Evolutionary conservation across 2,329 filamentous ascomycete species (phyloP).

Genomic region (Capronia epimyces): DNA sequence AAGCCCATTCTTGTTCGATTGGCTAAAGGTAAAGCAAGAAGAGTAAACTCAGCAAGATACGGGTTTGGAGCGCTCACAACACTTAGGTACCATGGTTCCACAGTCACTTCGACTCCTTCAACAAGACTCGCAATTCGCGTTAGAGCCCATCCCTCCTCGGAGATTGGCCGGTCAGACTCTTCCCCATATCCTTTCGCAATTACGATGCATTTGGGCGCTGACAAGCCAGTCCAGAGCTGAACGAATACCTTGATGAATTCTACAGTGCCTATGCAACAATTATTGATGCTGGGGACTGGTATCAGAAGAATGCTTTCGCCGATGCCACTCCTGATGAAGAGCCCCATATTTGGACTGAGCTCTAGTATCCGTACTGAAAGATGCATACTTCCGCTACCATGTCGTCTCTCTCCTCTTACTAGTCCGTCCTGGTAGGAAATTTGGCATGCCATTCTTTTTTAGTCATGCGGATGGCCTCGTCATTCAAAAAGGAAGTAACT

Average conservation of each 20-base stretch:
- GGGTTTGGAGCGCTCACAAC: constrained; percentile 5
- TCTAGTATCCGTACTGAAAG: neutral
- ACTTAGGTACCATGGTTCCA: constrained; percentile 10
- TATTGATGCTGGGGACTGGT: constrained; percentile 8
- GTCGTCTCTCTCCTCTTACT: neutral
- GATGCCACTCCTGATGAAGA: constrained; percentile 7
- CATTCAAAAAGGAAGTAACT: neutral
- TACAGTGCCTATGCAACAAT: constrained; percentile 3
- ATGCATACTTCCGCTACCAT: neutral
- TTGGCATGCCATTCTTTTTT: neutral
- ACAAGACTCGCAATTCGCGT: constrained; percentile 6
- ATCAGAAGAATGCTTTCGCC: constrained; percentile 4
- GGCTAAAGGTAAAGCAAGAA: constrained; percentile 12
- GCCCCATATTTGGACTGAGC: constrained; percentile 1
- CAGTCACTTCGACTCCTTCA: constrained; percentile 5
- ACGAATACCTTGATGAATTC: constrained; percentile 5
- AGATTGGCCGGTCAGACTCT: constrained; percentile 7
- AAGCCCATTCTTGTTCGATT: constrained; percentile 15
- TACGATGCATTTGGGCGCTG: constrained; percentile 6
- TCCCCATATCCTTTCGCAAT: constrained; percentile 7
- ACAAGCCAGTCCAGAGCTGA: constrained; percentile 4
- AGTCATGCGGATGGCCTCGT: neutral
- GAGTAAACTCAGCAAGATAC: constrained; percentile 5
- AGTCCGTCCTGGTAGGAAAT: neutral
- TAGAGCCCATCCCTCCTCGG: neutral